These are phyloP conservation scores for Aspergillus hortae DNA, from an alignment of 2,329 filamentous ascomycete genomes.

Conservation along the genomic window DNA sequence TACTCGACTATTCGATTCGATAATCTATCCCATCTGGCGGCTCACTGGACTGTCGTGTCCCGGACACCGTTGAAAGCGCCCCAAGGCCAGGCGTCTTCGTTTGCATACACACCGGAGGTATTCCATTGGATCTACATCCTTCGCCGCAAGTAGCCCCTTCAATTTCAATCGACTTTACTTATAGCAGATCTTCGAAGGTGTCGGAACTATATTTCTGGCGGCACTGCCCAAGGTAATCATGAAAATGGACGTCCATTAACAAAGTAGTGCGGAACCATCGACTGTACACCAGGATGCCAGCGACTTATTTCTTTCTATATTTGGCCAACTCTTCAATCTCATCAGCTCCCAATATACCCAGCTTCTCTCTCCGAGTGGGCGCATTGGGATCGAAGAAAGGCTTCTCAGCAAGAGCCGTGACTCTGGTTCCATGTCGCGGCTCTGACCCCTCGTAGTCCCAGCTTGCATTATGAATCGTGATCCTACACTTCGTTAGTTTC, in stretches of 20 bases:
- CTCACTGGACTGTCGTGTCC: constrained; percentile 27
- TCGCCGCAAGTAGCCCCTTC: constrained; percentile 20
- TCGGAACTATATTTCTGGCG: background rate
- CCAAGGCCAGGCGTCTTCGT: constrained; percentile 23
- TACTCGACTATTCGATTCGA: constrained; percentile 35
- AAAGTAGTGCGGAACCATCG: background rate
- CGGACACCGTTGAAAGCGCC: constrained; percentile 31
- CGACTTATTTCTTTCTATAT: background rate
- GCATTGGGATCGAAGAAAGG: constrained; percentile 64
- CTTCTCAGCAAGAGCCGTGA: constrained; percentile 68
- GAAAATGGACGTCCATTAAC: background rate
- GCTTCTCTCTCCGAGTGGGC: constrained; percentile 62
- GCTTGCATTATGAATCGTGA: constrained; percentile 70
- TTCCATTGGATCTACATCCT: constrained; percentile 37
- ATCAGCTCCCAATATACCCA: constrained; percentile 60
- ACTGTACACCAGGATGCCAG: background rate
- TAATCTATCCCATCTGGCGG: constrained; percentile 16
- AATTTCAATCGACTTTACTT: background rate
- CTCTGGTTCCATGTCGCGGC: constrained; percentile 67
- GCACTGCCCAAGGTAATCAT: background rate
- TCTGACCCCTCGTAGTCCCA: constrained; percentile 69
- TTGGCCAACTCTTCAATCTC: constrained; percentile 38
- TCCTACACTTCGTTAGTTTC: constrained; percentile 38
- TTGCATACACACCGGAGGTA: constrained; percentile 28
- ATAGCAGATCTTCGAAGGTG: background rate